Conservation (phyloP, 345 rosid genomes). For the Corymbia maculata region DNA sequence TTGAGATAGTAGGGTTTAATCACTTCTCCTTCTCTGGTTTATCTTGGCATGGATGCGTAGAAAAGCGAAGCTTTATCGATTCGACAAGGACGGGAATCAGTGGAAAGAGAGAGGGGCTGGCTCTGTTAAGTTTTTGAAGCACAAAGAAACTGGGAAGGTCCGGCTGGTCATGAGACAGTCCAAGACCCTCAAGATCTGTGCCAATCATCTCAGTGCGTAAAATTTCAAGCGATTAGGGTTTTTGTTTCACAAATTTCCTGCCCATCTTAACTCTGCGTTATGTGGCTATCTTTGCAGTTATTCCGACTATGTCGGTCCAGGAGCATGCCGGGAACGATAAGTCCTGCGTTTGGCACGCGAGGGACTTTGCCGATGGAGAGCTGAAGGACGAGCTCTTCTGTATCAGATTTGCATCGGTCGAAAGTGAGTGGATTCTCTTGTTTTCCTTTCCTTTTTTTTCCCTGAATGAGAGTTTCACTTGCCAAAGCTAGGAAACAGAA, state of each 20-base stretch:
- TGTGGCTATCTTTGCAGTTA: conserved; percentile 11
- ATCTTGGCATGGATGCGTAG: conserved; percentile 10
- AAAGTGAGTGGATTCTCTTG: conserved; percentile 12
- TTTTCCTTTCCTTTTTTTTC: background rate
- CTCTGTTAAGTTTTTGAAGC: conserved; percentile 78
- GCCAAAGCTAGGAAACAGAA: background rate
- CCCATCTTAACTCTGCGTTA: background rate
- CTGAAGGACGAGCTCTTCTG: conserved; percentile 42
- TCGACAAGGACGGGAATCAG: conserved; percentile 69
- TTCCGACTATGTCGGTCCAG: conserved; percentile 30
- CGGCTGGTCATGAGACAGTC: conserved; percentile 92
- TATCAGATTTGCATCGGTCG: conserved; percentile 25
- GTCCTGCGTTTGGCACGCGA: conserved; percentile 71
- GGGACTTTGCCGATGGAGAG: conserved; percentile 68
- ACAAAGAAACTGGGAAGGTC: conserved; percentile 65
- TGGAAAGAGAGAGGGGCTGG: conserved; percentile 99
- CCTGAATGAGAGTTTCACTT: background rate
- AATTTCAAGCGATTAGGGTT: background rate
- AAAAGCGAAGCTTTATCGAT: conserved; percentile 85
- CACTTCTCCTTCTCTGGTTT: background rate
- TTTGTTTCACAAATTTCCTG: background rate
- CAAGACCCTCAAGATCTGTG: conserved; percentile 97
- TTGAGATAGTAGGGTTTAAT: background rate
- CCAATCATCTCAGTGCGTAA: conserved; percentile 72
- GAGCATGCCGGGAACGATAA: conserved; percentile 72